phyloP scores from a whole-genome alignment of 352 stramenopile genomes.

The Pythium coloratum region DNA sequence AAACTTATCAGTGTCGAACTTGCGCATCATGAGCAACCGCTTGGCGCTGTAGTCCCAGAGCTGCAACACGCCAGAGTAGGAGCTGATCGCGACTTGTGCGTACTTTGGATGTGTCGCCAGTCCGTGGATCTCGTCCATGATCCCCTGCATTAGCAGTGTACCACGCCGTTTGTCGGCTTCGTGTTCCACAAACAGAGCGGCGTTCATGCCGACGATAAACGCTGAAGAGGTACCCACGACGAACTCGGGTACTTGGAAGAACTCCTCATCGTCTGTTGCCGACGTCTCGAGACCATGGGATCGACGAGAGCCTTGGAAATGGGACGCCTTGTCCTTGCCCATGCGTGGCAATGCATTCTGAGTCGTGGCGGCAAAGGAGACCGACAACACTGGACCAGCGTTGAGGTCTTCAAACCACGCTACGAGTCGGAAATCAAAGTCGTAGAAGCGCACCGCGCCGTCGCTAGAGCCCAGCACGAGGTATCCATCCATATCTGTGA shows the following conservation, averaged over 20 bases:
- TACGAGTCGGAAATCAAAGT: constrained; percentile 92
- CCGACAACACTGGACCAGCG: constrained; percentile 81
- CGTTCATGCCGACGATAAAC: constrained; percentile 87
- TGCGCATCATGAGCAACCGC: constrained; percentile 80
- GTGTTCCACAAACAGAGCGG: constrained; percentile 82
- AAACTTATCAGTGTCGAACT: constrained; percentile 65
- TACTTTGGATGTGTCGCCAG: constrained; percentile 78
- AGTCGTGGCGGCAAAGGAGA: constrained; percentile 77
- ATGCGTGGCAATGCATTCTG: constrained; percentile 7
- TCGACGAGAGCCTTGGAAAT: constrained; percentile 7
- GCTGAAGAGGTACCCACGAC: constrained; percentile 85
- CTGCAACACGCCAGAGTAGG: constrained; percentile 83
- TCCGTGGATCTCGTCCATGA: constrained; percentile 84
- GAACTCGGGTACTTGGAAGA: constrained; percentile 88
- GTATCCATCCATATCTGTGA: constrained; percentile 87
- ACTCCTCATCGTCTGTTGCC: constrained; percentile 36
- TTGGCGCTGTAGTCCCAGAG: constrained; percentile 91
- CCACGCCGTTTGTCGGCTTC: constrained; percentile 82
- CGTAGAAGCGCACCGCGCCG: constrained; percentile 91
- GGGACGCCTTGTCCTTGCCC: constrained; percentile 2
- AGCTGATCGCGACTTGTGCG: constrained; percentile 77
- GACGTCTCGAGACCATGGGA: constrained; percentile 11
- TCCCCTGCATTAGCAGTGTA: constrained; percentile 90
- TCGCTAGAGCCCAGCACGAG: constrained; percentile 89
- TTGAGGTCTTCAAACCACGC: constrained; percentile 95